phyloP scores from a whole-genome alignment of 1,284 basidiomycete species.

The Sporisorium scitamineum region DNA sequence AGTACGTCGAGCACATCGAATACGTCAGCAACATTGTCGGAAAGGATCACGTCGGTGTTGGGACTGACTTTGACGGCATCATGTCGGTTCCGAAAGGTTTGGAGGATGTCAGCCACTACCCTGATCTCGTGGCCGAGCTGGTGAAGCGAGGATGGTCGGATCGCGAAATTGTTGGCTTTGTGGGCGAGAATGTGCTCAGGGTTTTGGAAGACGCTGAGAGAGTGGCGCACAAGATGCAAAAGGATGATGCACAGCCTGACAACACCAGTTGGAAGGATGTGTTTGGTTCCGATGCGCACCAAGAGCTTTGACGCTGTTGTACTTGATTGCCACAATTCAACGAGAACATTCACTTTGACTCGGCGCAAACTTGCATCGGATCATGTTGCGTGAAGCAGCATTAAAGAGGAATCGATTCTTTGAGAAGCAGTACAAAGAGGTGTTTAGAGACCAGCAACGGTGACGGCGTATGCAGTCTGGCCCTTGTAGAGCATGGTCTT shows the following conservation, averaged over 20 bases:
- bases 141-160: constrained; percentile 41
- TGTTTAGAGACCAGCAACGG: constrained; percentile 29
- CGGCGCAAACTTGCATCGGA: not conserved
- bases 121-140: constrained; percentile 33
- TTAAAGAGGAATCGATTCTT: not conserved
- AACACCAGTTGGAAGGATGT: constrained; percentile 43
- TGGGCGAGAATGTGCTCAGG: constrained; percentile 43
- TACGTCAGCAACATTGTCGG: constrained; percentile 38
- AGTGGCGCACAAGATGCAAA: constrained; percentile 27
- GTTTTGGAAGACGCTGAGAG: constrained; percentile 36
- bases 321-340: no score
- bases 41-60: constrained; percentile 38
- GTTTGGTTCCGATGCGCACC: constrained; percentile 14
- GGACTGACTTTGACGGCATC: constrained; percentile 55
- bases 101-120: constrained; percentile 45
- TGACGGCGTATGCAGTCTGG: constrained; percentile 39
- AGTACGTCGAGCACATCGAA: constrained; percentile 36
- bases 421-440: not conserved
- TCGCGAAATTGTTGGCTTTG: constrained; percentile 32
- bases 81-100: constrained; percentile 25
- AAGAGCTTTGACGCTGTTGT: constrained; percentile 17
- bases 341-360: not conserved
- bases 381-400: not conserved
- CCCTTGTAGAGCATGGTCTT: constrained; percentile 40
- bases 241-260: constrained; percentile 30